Conservation (phyloP, 129 eudicot genomes). For the Helianthus annuus region HanXRQr2.0-SUNRISE NC_035437.2:166992346-166992845, state of each 20-base stretch:
- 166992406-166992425: background rate
- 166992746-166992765: conserved; percentile 7
- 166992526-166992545: background rate
- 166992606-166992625: conserved; percentile 43
- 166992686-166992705: conserved; percentile 34
- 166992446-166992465: background rate
- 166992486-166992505: conserved; percentile 5
- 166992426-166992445: background rate
- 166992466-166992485: background rate
- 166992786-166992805: conserved; percentile 40
- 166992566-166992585: conserved; percentile 50
- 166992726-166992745: conserved; percentile 17
- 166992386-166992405: background rate
- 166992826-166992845: conserved; percentile 35
- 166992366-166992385: no score
- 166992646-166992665: conserved; percentile 32
- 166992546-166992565: conserved; percentile 30
- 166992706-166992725: conserved; percentile 8
- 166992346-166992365: no score
- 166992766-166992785: conserved; percentile 24
- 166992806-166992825: conserved; percentile 37
- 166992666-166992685: conserved; percentile 36
- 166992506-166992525: background rate
- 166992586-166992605: conserved; percentile 35
- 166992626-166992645: conserved; percentile 37